A percentile compares a stretch with the other conserved stretches of the same genome.
Evolutionary conservation across 176 grass and related monocot genomes (phyloP).

Genomic region (Carex scoparia): DNA sequence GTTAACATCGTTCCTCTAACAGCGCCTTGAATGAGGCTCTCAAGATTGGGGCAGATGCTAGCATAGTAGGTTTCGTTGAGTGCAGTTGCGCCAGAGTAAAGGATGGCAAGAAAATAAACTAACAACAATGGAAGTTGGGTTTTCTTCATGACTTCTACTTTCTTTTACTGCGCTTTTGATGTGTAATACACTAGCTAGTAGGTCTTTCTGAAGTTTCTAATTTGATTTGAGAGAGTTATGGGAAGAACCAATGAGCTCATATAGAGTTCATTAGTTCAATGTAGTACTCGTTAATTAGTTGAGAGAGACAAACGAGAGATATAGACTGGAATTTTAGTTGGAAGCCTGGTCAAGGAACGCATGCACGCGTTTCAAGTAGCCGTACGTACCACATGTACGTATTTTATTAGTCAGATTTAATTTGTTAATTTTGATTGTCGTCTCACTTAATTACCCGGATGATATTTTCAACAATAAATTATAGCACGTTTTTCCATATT

Average conservation of each 20-base stretch:
- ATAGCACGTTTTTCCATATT: too few species aligned
- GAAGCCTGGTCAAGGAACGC: neutral
- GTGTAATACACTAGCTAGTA: neutral
- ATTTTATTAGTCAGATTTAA: too few species aligned
- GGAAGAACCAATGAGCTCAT: neutral
- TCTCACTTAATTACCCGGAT: too few species aligned
- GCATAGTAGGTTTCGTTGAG: constrained; percentile 57
- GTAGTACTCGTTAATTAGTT: neutral
- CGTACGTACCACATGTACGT: too few species aligned
- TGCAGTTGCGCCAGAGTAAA: neutral
- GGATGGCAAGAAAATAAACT: neutral
- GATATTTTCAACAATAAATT: too few species aligned
- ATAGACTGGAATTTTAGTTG: too few species aligned
- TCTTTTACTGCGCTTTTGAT: too few species aligned
- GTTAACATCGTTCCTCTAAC: constrained; percentile 43
- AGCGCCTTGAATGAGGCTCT: constrained; percentile 48
- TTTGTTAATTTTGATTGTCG: too few species aligned
- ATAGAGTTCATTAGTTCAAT: constrained; percentile 1
- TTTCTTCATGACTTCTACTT: neutral
- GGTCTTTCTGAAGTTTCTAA: neutral
- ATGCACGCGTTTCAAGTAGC: too few species aligned
- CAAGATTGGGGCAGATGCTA: constrained; percentile 54
- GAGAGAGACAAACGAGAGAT: neutral
- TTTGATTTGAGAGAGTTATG: neutral
- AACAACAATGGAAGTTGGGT: neutral